Conservation (phyloP, 148 eudicot species). For the Chenopodium quinoa region DNA sequence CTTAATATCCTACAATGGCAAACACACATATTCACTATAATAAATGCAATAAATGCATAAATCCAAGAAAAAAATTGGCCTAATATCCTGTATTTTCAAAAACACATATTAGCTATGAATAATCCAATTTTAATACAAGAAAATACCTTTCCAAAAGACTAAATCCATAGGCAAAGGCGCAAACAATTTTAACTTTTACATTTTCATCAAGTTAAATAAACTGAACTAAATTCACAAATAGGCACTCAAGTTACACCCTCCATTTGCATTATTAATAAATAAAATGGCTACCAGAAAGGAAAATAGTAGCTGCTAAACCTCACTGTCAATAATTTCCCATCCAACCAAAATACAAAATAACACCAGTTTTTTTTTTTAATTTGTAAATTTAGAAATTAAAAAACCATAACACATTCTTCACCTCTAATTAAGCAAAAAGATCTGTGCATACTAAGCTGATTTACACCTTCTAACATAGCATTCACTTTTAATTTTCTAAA, state of each 20-base stretch:
- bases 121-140: background rate
- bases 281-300: background rate
- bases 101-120: background rate
- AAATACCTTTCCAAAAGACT: background rate
- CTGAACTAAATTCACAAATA: background rate
- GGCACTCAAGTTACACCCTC: background rate
- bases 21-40: constrained; percentile 10
- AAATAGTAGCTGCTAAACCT: background rate
- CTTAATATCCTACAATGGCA: constrained; percentile 70
- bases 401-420: background rate
- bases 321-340: background rate
- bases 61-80: background rate
- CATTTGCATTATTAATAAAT: background rate
- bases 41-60: background rate
- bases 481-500: too few species aligned
- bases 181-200: background rate
- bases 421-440: background rate
- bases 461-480: background rate
- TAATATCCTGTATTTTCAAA: background rate
- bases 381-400: too few species aligned
- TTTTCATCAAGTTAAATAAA: background rate
- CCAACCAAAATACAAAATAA: too few species aligned
- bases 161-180: background rate
- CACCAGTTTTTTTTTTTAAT: too few species aligned
- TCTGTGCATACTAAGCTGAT: background rate